Conservation (phyloP, 495 filamentous ascomycete species). For the Xylaria flabelliformis region DNA sequence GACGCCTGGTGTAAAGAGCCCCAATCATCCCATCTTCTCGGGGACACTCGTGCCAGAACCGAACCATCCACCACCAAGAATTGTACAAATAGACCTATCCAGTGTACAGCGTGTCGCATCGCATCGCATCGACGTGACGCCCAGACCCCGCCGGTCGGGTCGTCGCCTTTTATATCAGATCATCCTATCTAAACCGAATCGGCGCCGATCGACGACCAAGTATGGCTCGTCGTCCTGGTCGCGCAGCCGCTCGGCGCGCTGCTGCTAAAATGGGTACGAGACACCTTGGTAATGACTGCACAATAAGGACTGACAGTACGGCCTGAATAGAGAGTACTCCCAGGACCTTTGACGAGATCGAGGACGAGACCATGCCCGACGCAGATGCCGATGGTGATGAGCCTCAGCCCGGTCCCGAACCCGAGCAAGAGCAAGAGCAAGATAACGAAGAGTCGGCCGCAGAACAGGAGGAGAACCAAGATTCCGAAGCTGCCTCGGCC, state of each 20-base stretch:
- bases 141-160: background rate
- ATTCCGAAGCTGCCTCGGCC: slow-evolving; percentile 39
- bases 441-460: slow-evolving; percentile 47
- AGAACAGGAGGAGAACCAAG: slow-evolving; percentile 44
- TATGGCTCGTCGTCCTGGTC: slow-evolving; percentile 50
- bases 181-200: background rate
- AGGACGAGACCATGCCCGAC: slow-evolving; percentile 60
- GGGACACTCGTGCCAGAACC: background rate
- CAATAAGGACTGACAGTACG: background rate
- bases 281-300: background rate
- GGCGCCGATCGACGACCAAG: background rate
- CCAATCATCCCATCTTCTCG: background rate
- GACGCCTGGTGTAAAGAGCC: background rate
- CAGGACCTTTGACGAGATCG: slow-evolving; percentile 53
- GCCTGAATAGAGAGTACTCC: slow-evolving; percentile 57
- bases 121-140: background rate
- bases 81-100: no score
- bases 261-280: slow-evolving; percentile 54
- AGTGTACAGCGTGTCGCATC: background rate
- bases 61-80: background rate
- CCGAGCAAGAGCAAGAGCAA: slow-evolving; percentile 38
- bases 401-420: slow-evolving; percentile 36
- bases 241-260: slow-evolving; percentile 53
- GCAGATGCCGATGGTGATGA: slow-evolving; percentile 50
- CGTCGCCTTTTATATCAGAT: background rate